Percentiles rank a stretch among this genome's conserved stretches.
Evolutionary conservation across 2,329 filamentous ascomycete genomes (phyloP).

Genomic region (Aspergillus sp.): DNA sequence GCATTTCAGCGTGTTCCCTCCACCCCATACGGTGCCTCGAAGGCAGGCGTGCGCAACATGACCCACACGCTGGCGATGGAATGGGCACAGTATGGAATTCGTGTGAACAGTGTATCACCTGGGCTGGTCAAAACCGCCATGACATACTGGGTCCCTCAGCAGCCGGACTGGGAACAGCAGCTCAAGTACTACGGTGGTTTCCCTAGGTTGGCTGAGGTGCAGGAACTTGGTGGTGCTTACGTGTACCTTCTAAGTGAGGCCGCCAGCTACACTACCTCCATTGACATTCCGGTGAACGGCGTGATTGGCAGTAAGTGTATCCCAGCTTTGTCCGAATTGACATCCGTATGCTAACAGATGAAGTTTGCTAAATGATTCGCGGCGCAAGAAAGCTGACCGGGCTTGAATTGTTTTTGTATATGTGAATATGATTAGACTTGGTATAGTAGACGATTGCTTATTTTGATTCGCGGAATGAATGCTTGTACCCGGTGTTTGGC

Average conservation of each 20-base stretch:
- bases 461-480: too few species aligned
- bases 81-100: slow-evolving; percentile 67
- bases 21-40: slow-evolving; percentile 46
- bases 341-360: too few species aligned
- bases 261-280: slow-evolving; percentile 50
- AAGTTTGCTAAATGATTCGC: too few species aligned
- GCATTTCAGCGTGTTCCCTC: slow-evolving; percentile 34
- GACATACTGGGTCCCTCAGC: slow-evolving; percentile 52
- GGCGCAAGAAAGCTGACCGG: too few species aligned
- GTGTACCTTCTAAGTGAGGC: slow-evolving; percentile 50
- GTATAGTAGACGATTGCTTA: too few species aligned
- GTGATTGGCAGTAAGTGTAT: slow-evolving; percentile 47
- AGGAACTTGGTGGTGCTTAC: slow-evolving; percentile 52
- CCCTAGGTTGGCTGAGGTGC: slow-evolving; percentile 52
- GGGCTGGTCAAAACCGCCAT: slow-evolving; percentile 34
- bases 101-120: slow-evolving; percentile 62
- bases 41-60: slow-evolving; percentile 47
- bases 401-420: too few species aligned
- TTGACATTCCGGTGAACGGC: slow-evolving; percentile 52
- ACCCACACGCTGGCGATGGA: slow-evolving; percentile 61
- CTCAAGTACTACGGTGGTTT: slow-evolving; percentile 57
- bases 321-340: too few species aligned
- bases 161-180: slow-evolving; percentile 53
- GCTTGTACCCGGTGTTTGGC: too few species aligned
- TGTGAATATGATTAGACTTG: too few species aligned